These are phyloP conservation scores for Paraconiothyrium brasiliense DNA, from an alignment of 2,329 filamentous ascomycete genomes.

Conservation along the genomic window DNA sequence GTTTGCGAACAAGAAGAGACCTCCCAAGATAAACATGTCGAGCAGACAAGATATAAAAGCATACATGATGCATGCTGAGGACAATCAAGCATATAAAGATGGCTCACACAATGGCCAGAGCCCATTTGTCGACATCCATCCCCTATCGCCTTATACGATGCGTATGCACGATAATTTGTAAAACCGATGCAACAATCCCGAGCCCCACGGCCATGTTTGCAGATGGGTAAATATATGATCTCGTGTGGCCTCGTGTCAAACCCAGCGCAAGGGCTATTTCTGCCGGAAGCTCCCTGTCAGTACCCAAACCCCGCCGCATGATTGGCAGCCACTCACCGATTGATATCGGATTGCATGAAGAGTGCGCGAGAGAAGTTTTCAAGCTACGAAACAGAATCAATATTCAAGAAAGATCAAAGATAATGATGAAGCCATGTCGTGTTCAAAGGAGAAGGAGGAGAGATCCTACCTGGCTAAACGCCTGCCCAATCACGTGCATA, in stretches of 20 bases:
- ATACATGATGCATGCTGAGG: background rate
- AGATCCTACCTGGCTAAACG: background rate
- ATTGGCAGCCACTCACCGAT: background rate
- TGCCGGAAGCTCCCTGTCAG: conserved; percentile 1
- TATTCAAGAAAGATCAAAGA: background rate
- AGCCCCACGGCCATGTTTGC: background rate
- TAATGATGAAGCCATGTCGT: background rate
- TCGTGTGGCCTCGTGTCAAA: conserved; percentile 11
- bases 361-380: background rate
- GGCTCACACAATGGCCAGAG: background rate
- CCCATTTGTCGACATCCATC: background rate
- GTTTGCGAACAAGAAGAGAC: background rate
- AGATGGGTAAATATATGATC: conserved; percentile 3
- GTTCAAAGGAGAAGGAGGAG: conserved; percentile 3
- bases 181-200: conserved; percentile 5
- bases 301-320: background rate
- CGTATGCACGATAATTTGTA: conserved; percentile 2
- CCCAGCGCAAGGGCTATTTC: background rate
- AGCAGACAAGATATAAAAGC: background rate
- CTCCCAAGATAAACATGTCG: background rate
- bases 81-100: background rate
- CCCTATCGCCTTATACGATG: background rate
- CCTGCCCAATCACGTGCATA: background rate
- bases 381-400: background rate
- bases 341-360: background rate